These are phyloP conservation scores for Colletotrichum horii DNA, from an alignment of 2,329 filamentous ascomycete species.

Conservation along the genomic window DNA sequence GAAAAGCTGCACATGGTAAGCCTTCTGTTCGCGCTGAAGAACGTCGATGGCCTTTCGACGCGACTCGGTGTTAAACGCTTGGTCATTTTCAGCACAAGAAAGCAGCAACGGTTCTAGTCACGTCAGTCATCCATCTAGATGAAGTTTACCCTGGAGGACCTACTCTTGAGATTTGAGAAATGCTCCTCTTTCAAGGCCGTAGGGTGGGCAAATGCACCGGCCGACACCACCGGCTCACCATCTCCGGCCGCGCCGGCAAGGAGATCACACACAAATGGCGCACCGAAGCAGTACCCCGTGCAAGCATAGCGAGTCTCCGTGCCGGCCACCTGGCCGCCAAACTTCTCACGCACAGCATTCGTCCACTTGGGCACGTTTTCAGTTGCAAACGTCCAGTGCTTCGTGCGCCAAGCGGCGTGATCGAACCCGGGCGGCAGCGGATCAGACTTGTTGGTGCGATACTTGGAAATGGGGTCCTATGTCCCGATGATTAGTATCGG, in stretches of 20 bases:
- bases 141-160: background rate
- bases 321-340: conserved; percentile 28
- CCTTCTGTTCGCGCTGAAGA: conserved; percentile 40
- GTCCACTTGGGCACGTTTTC: conserved; percentile 50
- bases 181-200: conserved; percentile 53
- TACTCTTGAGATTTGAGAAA: conserved; percentile 41
- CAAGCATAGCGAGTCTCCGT: conserved; percentile 40
- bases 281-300: conserved; percentile 47
- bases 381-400: conserved; percentile 47
- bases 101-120: conserved; percentile 45
- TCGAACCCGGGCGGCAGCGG: conserved; percentile 43
- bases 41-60: conserved; percentile 48
- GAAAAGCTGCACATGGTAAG: conserved; percentile 70
- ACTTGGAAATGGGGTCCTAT: conserved; percentile 48
- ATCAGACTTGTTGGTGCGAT: conserved; percentile 33
- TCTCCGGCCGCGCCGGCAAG: background rate
- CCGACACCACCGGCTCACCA: conserved; percentile 31
- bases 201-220: conserved; percentile 56
- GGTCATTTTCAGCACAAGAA: conserved; percentile 50
- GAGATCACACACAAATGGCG: conserved; percentile 47
- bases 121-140: background rate
- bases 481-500: background rate
- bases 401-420: conserved; percentile 51
- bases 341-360: conserved; percentile 38
- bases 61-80: conserved; percentile 42